phyloP scores from a whole-genome alignment of 139 green algal genomes.

The Nannochloris sp. region DNA sequence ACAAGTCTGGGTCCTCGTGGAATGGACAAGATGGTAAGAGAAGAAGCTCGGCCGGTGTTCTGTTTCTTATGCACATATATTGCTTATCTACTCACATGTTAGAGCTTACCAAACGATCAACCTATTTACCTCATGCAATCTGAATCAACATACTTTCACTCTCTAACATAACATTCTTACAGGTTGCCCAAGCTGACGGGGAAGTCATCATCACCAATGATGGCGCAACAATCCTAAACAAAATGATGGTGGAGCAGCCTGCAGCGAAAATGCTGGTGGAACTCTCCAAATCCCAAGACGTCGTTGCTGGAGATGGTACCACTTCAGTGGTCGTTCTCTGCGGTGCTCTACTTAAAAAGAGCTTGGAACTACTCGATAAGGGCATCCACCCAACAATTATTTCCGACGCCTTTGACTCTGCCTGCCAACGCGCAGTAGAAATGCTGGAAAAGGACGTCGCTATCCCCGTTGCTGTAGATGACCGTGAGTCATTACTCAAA shows the following conservation, averaged over 20 bases:
- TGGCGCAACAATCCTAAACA: slow-evolving; percentile 97
- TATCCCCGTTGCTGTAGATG: slow-evolving; percentile 83
- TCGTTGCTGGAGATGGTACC: slow-evolving; percentile 96
- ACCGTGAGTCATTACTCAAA: slow-evolving; percentile 80
- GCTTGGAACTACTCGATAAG: slow-evolving; percentile 69
- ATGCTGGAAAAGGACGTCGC: slow-evolving; percentile 43
- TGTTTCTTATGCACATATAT: not conserved
- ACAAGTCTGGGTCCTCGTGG: slow-evolving; percentile 90
- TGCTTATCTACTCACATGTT: not conserved
- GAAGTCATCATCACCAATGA: slow-evolving; percentile 99
- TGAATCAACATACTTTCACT: not conserved
- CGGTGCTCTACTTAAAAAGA: slow-evolving; percentile 88
- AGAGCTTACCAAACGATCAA: not conserved
- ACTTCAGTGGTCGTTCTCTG: slow-evolving; percentile 90
- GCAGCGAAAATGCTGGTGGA: slow-evolving; percentile 99
- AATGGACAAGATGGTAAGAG: slow-evolving; percentile 98
- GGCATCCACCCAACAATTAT: slow-evolving; percentile 95
- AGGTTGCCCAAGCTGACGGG: slow-evolving; percentile 77
- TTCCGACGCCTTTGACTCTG: slow-evolving; percentile 85
- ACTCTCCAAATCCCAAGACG: slow-evolving; percentile 93
- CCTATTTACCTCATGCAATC: not conserved
- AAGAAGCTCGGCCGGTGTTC: too few species aligned
- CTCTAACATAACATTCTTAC: not conserved
- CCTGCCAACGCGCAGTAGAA: slow-evolving; percentile 63
- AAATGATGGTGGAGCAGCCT: slow-evolving; percentile 93